Evolutionary conservation across 768 basidiomycete species (phyloP).

Genomic region (Pholiota microspora): DNA sequence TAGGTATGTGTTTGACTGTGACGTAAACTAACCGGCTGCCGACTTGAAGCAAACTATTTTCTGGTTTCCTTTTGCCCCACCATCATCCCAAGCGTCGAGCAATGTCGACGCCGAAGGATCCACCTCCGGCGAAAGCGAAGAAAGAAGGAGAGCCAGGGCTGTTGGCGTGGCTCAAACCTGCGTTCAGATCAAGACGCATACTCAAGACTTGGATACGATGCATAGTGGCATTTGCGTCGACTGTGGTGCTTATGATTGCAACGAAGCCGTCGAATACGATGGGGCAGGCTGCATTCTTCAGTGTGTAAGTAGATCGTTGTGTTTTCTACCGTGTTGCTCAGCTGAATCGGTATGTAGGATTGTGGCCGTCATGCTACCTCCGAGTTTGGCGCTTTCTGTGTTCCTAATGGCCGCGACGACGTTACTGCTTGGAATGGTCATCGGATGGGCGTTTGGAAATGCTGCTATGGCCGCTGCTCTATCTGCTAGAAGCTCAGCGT

Average conservation of each 20-base stretch:
- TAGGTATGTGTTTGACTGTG: no score
- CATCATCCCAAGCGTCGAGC: not conserved
- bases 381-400: conserved; percentile 35
- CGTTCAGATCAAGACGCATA: conserved; percentile 30
- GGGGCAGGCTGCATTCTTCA: conserved; percentile 42
- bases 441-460: conserved; percentile 47
- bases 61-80: not conserved
- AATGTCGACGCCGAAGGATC: not conserved
- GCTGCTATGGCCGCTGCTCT: conserved; percentile 42
- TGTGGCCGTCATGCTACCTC: conserved; percentile 37
- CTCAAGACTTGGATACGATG: conserved; percentile 42
- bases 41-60: not conserved
- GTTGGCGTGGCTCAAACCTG: conserved; percentile 30
- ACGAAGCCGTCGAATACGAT: conserved; percentile 28
- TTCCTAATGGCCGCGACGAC: conserved; percentile 33
- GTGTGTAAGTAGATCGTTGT: conserved; percentile 25
- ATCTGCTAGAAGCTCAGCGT: conserved; percentile 31
- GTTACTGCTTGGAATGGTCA: conserved; percentile 37
- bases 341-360: conserved; percentile 26
- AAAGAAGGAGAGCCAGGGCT: not conserved
- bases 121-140: not conserved
- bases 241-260: conserved; percentile 35
- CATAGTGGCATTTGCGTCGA: conserved; percentile 28
- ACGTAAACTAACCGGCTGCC: no score
- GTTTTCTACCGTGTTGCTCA: not conserved